Evolutionary conservation across 106 monocot species (phyloP), one percentile per base, ranked within the genome.

Genomic region (Posidonia australis): DNA sequence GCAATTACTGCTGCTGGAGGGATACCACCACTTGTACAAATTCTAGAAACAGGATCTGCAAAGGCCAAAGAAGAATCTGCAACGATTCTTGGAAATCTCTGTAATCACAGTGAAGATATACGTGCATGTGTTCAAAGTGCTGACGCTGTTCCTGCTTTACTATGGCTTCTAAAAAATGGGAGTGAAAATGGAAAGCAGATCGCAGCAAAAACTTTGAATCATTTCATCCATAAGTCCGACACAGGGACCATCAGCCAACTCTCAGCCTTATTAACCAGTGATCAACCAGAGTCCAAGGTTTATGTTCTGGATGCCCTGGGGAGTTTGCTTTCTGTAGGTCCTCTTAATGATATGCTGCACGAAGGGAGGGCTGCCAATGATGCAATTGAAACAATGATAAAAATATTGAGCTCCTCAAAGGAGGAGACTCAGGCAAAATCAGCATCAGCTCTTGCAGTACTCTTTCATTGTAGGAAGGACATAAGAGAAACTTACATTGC

Each of bases 31-130:
- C 87, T 99, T 66, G 98, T 99, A 79, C 98, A 99, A 70, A 99
- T 99, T 75, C 69, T 99, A 43, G 91, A 99, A 70, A 88, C 83
- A 0, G 98, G 98, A 49, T 91, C 91, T 66, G 54, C 81, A 59
- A 99, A 99, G 68, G 91, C 98, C 20, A 99, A 88, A 71, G 98
- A 99, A 84, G 91, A 99, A 79, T 91, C 98, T 69, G 98, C 98
- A 42, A 83, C 76, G 24, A 88, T 99, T 36, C 79, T 99, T 71
- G 91, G 98, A 28, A 99, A 99, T 57, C 87, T 99, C 30, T 99
- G 98, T 57, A 88, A 85, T 58, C 98, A 99, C 72, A 99, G 98
- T 63, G 91, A 99, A 81, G 98, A 99, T 67, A 99, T 99, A 63
- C 54, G 98, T 23, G 98, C 87, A 61, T 99, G 98, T 68, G 85